A percentile compares a stretch with the other conserved stretches of the same genome.
Conservation (phyloP, 352 stramenopile species). For the Globisporangium camurandrum region DNA sequence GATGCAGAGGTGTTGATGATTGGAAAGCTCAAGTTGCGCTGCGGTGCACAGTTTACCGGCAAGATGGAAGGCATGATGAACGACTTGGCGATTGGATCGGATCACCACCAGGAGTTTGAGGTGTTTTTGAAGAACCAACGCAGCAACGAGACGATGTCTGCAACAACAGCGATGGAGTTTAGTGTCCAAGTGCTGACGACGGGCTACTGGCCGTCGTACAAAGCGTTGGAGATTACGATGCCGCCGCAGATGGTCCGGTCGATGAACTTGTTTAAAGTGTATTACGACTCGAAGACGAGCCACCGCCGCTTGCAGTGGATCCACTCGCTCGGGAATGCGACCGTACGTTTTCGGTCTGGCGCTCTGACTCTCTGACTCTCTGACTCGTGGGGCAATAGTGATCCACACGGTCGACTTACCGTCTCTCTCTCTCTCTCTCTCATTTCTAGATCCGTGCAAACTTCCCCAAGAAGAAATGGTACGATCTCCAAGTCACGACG, state of each 20-base stretch:
- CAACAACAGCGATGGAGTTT: constrained; percentile 87
- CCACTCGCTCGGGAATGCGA: constrained; percentile 95
- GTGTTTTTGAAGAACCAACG: constrained; percentile 84
- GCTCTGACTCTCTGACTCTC: neutral
- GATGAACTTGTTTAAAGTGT: constrained; percentile 96
- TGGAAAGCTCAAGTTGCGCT: constrained; percentile 98
- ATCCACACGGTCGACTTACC: no score
- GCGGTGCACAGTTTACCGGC: constrained; percentile 98
- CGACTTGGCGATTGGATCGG: constrained; percentile 95
- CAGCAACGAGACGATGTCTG: constrained; percentile 44
- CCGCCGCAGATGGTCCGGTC: constrained; percentile 91
- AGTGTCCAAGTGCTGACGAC: constrained; percentile 97
- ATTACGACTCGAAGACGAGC: constrained; percentile 90
- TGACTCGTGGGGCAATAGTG: no score
- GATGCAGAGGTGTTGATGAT: constrained; percentile 99
- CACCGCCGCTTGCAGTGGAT: constrained; percentile 96
- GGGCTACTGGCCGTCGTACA: constrained; percentile 98
- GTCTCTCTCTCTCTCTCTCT: neutral
- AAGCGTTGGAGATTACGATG: constrained; percentile 93
- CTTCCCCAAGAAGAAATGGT: constrained; percentile 88
- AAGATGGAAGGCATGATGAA: constrained; percentile 99
- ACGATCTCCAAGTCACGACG: constrained; percentile 97
- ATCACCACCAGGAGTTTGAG: constrained; percentile 97
- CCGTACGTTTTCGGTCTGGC: constrained; percentile 49
- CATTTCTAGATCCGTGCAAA: constrained; percentile 51